phyloP scores from a whole-genome alignment of 2,329 filamentous ascomycete genomes.

The Diaporthe caulivora region DNA sequence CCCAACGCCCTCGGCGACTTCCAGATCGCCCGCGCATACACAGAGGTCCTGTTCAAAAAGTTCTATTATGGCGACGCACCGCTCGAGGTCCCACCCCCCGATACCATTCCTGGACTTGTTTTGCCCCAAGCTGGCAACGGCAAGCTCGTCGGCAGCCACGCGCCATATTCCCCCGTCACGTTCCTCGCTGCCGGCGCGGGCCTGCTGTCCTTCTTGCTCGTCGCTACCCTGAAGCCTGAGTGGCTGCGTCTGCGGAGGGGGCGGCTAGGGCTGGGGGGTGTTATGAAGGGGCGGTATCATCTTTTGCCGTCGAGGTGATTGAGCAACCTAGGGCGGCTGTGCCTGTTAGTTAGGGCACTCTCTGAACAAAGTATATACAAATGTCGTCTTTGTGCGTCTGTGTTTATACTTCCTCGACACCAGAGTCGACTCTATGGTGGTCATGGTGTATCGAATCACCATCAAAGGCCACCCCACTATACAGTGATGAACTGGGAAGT shows the following conservation, averaged over 20 bases:
- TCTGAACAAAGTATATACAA: not conserved
- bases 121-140: not conserved
- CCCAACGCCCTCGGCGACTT: conserved; percentile 56
- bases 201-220: conserved; percentile 13
- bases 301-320: conserved; percentile 22
- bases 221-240: conserved; percentile 17
- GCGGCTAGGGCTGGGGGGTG: conserved; percentile 14
- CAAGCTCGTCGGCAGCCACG: not conserved
- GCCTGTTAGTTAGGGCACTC: not conserved
- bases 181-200: conserved; percentile 23
- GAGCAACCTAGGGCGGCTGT: no score
- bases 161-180: not conserved
- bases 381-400: not conserved
- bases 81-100: conserved; percentile 42
- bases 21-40: conserved; percentile 57
- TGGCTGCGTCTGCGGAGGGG: conserved; percentile 24
- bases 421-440: not conserved
- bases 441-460: not conserved
- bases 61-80: conserved; percentile 44
- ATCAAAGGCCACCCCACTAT: no score
- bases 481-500: no score
- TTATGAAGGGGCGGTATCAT: conserved; percentile 17
- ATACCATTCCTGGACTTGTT: conserved; percentile 9
- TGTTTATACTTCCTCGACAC: not conserved
- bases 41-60: conserved; percentile 45